Evolutionary conservation across 768 basidiomycete genomes (phyloP), one percentile per base, ranked within the genome.

Genomic region (Amanita phalloides): DNA sequence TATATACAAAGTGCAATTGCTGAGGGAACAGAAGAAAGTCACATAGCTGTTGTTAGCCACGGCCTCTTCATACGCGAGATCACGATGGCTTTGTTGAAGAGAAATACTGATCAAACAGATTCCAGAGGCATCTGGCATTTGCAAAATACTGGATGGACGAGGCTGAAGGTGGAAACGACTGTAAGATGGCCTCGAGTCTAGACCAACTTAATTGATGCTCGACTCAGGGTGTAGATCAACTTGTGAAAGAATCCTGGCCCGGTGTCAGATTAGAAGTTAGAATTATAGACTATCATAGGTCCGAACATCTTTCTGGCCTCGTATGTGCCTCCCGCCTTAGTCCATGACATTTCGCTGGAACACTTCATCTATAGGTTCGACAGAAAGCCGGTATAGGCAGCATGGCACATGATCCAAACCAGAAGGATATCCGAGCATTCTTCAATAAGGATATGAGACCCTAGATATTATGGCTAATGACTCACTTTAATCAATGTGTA

Each of bases 361-460:
- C 17, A 35, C 9, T 45, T 9, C 43, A 14, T 44, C n/a, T 17
- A 25, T 47, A 69, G 67, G 61, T 62, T 48, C 79, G 89, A 3
- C 89, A 92, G 63, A 78, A 74, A 54, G 87, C 86, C 2, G 88
- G 90, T 1, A 83, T 89, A 43, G 83, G 86, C 5, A 81, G 78
- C 44, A 62, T 75, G 10, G 77, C 82, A 1, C 75, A 84, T 60
- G 90, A 93, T 60, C 79, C 81, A 28, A 78, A 78, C 53, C 90
- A 94, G 62, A 72, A 76, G 55, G 80, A 84, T 60, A 84, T 93
- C 43, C 75, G 86, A 20, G 72, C 75, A 2, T 91, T 90, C 71
- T 87, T 91, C 57, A 73, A 75, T 36, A 72, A 75, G 54, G 49
- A 36, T 6, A 45, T 53, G 28, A 45, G 41, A 5, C 23, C 14